These are phyloP conservation scores for Mitragyna speciosa DNA, from an alignment of 257 asterid species.

Conservation along the genomic window DNA sequence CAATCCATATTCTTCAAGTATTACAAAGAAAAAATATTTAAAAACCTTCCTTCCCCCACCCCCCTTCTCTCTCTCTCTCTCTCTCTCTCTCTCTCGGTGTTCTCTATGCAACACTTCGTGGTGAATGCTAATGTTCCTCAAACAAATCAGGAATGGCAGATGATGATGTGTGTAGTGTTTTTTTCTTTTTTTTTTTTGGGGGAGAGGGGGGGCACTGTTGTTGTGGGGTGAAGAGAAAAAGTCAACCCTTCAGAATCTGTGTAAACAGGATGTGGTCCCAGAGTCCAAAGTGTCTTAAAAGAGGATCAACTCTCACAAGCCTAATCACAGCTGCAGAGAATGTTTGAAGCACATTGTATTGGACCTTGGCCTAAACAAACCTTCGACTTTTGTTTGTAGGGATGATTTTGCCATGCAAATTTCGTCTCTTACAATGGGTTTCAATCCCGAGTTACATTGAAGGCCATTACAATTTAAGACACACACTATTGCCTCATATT, in stretches of 20 bases:
- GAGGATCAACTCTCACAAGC: neutral
- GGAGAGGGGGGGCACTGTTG: no score
- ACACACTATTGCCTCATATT: neutral
- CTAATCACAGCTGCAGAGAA: neutral
- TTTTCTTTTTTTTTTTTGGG: no score
- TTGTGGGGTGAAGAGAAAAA: no score
- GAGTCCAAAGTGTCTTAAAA: no score
- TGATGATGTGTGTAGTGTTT: no score
- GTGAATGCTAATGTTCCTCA: neutral
- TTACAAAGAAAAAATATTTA: neutral
- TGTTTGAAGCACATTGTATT: neutral
- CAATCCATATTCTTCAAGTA: neutral
- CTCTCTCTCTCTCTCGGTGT: no score
- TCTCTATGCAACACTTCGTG: no score
- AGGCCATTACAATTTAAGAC: neutral
- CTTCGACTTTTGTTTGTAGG: neutral
- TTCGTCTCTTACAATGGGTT: neutral
- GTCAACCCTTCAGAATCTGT: no score
- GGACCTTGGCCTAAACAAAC: neutral
- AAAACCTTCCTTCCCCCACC: no score
- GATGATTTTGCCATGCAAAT: neutral
- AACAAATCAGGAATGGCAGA: neutral
- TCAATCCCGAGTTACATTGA: neutral
- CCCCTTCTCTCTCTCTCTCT: no score
- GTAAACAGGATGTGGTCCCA: neutral